Evolutionary conservation across 2,329 filamentous ascomycete genomes (phyloP).

Genomic region (Nemania sp.): DNA sequence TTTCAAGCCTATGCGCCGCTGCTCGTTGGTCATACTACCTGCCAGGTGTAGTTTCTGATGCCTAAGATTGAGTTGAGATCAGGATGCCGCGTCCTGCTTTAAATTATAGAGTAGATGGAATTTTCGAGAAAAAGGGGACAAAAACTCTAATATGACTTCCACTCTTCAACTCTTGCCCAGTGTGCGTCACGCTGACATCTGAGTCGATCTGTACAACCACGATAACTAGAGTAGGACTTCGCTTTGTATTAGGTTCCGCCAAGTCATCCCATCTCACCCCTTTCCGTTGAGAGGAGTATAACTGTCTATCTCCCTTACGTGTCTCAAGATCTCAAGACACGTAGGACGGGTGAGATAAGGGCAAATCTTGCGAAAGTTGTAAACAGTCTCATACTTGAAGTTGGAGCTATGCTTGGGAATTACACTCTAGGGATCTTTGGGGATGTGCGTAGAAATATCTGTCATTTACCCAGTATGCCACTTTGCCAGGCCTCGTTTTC

Average conservation of each 20-base stretch:
- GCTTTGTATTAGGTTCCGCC: background rate
- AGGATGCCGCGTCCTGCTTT: background rate
- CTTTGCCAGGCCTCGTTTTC: background rate
- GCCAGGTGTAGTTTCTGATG: background rate
- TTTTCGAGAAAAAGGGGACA: background rate
- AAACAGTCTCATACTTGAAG: background rate
- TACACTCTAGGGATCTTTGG: background rate
- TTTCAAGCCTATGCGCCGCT: background rate
- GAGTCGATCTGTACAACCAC: background rate
- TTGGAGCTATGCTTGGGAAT: background rate
- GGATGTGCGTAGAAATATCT: slow-evolving; percentile 1
- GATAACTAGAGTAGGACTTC: background rate
- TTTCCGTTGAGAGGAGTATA: background rate
- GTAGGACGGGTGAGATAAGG: slow-evolving; percentile 15
- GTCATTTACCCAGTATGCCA: slow-evolving; percentile 18
- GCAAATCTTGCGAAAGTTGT: background rate
- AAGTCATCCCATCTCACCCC: background rate
- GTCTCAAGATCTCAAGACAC: slow-evolving; percentile 3
- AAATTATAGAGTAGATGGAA: background rate
- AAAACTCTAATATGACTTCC: background rate
- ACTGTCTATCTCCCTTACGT: background rate
- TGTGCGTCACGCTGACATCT: background rate
- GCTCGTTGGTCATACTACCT: background rate
- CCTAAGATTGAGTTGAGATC: background rate
- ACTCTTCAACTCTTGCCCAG: background rate